Conservation (phyloP, 768 basidiomycete species). For the Mycena leptocephala region DNA sequence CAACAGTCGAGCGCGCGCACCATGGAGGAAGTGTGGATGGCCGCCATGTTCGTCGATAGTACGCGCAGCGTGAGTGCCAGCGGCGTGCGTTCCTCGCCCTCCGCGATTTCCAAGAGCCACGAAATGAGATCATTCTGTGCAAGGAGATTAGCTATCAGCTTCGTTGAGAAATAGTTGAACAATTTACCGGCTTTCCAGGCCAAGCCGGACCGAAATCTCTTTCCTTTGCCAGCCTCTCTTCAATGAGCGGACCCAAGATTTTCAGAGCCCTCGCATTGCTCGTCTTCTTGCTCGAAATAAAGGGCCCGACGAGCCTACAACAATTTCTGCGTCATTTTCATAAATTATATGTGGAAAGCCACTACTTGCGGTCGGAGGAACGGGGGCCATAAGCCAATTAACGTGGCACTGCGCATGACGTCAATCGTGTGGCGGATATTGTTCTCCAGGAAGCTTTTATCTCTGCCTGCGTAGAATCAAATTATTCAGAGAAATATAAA, state of each 20-base stretch:
- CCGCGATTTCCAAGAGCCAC: constrained; percentile 49
- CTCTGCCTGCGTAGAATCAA: constrained; percentile 32
- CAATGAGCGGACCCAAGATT: constrained; percentile 2
- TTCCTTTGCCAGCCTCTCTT: constrained; percentile 26
- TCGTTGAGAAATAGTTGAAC: background rate
- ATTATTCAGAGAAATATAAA: background rate
- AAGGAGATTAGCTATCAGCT: background rate
- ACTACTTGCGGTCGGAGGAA: constrained; percentile 28
- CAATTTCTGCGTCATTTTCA: background rate
- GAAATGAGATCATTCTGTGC: constrained; percentile 49
- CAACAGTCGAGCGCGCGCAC: constrained; percentile 40
- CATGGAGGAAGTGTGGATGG: constrained; percentile 53
- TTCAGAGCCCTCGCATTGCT: background rate
- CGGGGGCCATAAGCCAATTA: constrained; percentile 9
- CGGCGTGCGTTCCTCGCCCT: constrained; percentile 32
- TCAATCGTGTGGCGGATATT: constrained; percentile 28
- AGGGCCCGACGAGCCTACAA: constrained; percentile 16
- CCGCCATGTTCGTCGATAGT: constrained; percentile 52
- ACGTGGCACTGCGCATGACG: background rate
- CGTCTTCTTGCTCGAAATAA: constrained; percentile 7
- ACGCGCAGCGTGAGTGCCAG: constrained; percentile 39
- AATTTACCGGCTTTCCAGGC: constrained; percentile 14
- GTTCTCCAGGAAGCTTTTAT: constrained; percentile 33
- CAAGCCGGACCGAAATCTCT: constrained; percentile 26
- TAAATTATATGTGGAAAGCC: background rate